Conservation (phyloP, 2,329 filamentous ascomycete genomes). For the Sclerotinia minor region DNA sequence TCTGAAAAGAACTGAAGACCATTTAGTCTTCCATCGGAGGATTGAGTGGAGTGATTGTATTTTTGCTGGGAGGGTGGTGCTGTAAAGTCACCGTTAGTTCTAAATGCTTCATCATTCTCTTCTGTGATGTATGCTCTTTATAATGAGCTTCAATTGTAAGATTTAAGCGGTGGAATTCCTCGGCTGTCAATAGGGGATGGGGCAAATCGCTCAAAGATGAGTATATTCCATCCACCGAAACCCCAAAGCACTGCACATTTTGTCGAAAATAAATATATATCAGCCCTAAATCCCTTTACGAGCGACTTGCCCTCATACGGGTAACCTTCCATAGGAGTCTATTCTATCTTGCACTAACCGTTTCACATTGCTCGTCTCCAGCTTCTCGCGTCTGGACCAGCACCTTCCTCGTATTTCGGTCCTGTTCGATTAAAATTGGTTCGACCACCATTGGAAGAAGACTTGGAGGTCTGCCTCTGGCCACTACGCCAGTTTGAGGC, state of each 20-base stretch:
- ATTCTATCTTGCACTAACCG: not conserved
- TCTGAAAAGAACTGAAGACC: no score
- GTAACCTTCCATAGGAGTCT: not conserved
- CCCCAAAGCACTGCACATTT: no score
- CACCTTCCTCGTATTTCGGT: constrained; percentile 10
- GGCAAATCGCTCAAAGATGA: no score
- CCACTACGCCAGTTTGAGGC: not conserved
- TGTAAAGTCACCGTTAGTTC: not conserved
- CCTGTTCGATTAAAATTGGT: not conserved
- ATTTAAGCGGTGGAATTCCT: no score
- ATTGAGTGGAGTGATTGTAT: not conserved
- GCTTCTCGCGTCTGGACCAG: not conserved
- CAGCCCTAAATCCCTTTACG: not conserved
- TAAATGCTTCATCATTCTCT: not conserved
- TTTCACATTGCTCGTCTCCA: constrained; percentile 3
- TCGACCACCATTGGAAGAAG: no score
- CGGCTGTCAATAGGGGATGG: no score
- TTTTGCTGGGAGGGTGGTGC: not conserved
- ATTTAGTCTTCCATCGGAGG: not conserved
- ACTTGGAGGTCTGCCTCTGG: no score
- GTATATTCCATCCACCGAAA: not conserved
- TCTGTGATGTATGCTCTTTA: not conserved
- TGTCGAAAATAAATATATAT: no score
- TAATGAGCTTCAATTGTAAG: no score
- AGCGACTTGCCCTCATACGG: not conserved